Conservation (phyloP, 768 basidiomycete genomes). For the Lactifluus hygrophoroides region DNA sequence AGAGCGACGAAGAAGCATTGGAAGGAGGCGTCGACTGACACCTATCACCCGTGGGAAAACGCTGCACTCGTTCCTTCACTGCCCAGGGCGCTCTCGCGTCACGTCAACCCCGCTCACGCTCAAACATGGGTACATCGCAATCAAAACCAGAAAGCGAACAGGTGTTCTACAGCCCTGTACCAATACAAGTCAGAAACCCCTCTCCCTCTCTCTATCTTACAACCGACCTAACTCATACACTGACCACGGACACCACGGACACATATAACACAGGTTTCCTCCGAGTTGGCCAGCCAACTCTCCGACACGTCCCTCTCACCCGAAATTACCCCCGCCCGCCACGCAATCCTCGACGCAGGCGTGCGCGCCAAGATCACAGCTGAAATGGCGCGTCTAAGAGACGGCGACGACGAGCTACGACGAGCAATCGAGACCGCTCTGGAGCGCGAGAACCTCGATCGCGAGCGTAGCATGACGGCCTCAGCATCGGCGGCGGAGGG, state of each 20-base stretch:
- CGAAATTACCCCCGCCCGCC: constrained; percentile 56
- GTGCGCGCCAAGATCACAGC: constrained; percentile 63
- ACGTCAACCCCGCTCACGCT: no score
- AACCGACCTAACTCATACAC: no score
- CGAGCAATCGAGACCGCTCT: constrained; percentile 69
- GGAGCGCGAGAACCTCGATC: constrained; percentile 83
- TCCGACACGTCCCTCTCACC: constrained; percentile 53
- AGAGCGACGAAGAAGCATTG: no score
- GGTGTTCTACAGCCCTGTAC: constrained; percentile 36
- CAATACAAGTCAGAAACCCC: constrained; percentile 31
- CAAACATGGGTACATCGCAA: constrained; percentile 59
- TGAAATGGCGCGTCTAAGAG: constrained; percentile 56
- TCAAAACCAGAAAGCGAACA: constrained; percentile 57
- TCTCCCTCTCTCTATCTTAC: no score
- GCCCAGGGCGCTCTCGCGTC: neutral
- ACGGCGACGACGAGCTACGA: constrained; percentile 45
- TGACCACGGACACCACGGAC: no score
- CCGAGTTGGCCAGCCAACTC: constrained; percentile 72
- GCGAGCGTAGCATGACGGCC: constrained; percentile 46
- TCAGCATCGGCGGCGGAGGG: no score
- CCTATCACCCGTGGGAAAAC: no score
- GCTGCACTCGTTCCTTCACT: no score
- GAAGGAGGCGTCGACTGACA: no score
- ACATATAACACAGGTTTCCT: constrained; percentile 54
- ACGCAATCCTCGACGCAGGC: constrained; percentile 63